A percentile compares a stretch with the other conserved stretches of the same genome.
phyloP scores from a whole-genome alignment of 805 yeast species.

The Priceomyces castillae region DNA sequence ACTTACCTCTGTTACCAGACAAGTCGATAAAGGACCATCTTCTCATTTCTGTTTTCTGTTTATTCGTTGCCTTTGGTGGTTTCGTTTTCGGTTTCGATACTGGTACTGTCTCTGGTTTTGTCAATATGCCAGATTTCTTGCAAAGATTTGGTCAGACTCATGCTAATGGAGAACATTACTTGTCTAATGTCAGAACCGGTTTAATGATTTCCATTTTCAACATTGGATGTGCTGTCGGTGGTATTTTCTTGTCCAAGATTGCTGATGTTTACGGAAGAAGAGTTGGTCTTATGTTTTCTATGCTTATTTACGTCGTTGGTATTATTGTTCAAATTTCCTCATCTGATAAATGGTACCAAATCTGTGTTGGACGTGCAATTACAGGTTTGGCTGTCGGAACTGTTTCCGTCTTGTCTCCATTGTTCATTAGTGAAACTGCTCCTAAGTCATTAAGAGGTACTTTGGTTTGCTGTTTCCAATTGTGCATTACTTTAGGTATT shows the following conservation, averaged over 20 bases:
- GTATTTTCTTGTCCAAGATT: slow-evolving; percentile 52
- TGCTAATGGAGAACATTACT: slow-evolving; percentile 37
- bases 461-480: slow-evolving; percentile 65
- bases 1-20: slow-evolving; percentile 23
- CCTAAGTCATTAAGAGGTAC: slow-evolving; percentile 73
- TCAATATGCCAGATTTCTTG: slow-evolving; percentile 58
- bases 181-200: slow-evolving; percentile 50
- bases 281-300: slow-evolving; percentile 49
- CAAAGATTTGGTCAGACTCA: slow-evolving; percentile 49
- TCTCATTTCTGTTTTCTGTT: slow-evolving; percentile 41
- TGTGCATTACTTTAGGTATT: slow-evolving; percentile 69
- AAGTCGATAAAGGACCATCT: slow-evolving; percentile 33
- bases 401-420: slow-evolving; percentile 65
- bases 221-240: slow-evolving; percentile 73
- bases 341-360: slow-evolving; percentile 55
- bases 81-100: slow-evolving; percentile 78
- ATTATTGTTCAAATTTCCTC: slow-evolving; percentile 60
- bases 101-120: slow-evolving; percentile 73
- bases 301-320: slow-evolving; percentile 60
- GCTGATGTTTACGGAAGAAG: slow-evolving; percentile 65
- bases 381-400: slow-evolving; percentile 75
- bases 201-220: slow-evolving; percentile 57
- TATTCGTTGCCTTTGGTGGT: slow-evolving; percentile 72
- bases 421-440: slow-evolving; percentile 65
- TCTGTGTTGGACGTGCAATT: slow-evolving; percentile 58